Base-by-base conservation (phyloP, 805 yeast species). In the Candida montana region DNA sequence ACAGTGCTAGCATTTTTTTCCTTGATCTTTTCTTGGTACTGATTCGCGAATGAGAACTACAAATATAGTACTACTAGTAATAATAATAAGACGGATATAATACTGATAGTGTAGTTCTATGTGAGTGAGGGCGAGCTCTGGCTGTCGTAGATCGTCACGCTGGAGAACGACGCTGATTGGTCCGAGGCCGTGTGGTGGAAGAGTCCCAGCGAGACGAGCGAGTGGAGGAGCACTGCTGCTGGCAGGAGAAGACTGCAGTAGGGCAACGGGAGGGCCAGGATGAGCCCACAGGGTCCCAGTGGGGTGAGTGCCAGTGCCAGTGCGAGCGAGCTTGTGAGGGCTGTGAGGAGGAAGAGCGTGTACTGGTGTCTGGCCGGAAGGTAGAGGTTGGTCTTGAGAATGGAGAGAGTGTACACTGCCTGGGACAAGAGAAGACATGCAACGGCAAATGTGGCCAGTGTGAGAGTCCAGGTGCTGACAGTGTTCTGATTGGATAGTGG, bases 321-420 rank as follows among this genome's bases (percentile, higher is more conserved):
- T 5, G 11, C 11, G 4, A 16, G 3, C 6, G 19, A n/a, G 4
- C 39, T 31, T 2, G 33, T 18, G 13, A 32, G 3, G 12, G 37
- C 36, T 23, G 33, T 21, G 1, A 28, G 17, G 12, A 17, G 9
- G 7, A 41, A 32, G 5, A 41, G 29, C 12, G 33, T 15, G 9
- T 32, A 23, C 23, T 38, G 42, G 21, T 37, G 33, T 31, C 35
- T 30, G 33, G 39, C 26, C 4, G 41, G 42, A 5, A 41, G 29
- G 95, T 59, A 75, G 95, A 51, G 96, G 95, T 8, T 73, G 83
- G 58, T 82, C 86, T 41, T 74, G 85, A 55, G 95, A 83, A 68
- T 74, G 85, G 62, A 83, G 82, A 58, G 81, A 72, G 59, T 62
- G 57, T 63, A 67, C 56, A 63, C 29, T 48, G 61, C 52, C 32